Evolutionary conservation across 164 flowering plant genomes (phyloP).

Genomic region (Chloranthus sessilifolius): DNA sequence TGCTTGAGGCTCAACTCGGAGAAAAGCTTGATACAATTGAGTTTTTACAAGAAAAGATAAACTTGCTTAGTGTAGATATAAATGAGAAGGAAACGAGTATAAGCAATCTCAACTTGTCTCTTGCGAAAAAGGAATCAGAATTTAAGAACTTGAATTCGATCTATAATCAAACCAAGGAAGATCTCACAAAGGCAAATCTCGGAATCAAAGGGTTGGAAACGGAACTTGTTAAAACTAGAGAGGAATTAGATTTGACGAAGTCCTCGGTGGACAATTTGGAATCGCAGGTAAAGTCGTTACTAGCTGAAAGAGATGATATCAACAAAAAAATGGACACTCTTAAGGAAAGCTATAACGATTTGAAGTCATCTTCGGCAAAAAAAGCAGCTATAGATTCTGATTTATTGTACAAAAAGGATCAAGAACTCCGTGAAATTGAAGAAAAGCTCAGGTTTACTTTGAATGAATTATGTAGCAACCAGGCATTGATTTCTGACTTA

Average conservation of each 20-base stretch:
- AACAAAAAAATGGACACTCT: conserved; percentile 27
- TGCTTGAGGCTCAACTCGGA: conserved; percentile 46
- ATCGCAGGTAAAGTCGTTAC: conserved; percentile 26
- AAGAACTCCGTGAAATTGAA: conserved; percentile 38
- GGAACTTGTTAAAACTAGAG: conserved; percentile 28
- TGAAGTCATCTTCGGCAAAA: conserved; percentile 48
- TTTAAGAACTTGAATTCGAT: conserved; percentile 27
- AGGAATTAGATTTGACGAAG: conserved; percentile 43
- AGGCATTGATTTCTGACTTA: conserved; percentile 34
- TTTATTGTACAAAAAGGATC: conserved; percentile 41
- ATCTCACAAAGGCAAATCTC: conserved; percentile 33
- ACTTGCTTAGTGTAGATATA: conserved; percentile 50
- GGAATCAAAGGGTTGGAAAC: conserved; percentile 40
- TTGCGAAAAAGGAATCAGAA: conserved; percentile 56
- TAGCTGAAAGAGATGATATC: conserved; percentile 44
- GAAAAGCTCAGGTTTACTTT: conserved; percentile 40
- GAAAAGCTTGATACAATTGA: conserved; percentile 46
- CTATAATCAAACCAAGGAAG: conserved; percentile 37
- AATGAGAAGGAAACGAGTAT: conserved; percentile 49
- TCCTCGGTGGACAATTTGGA: conserved; percentile 42
- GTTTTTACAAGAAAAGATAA: conserved; percentile 47
- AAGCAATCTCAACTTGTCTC: conserved; percentile 34
- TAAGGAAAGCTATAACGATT: conserved; percentile 34
- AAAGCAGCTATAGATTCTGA: conserved; percentile 48
- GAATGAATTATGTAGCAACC: conserved; percentile 26